A percentile compares a stretch with the other conserved stretches of the same genome.
Evolutionary conservation across 371 early-diverging fungal genomes (phyloP).

Genomic region (Actinomortierella wolfii): DNA sequence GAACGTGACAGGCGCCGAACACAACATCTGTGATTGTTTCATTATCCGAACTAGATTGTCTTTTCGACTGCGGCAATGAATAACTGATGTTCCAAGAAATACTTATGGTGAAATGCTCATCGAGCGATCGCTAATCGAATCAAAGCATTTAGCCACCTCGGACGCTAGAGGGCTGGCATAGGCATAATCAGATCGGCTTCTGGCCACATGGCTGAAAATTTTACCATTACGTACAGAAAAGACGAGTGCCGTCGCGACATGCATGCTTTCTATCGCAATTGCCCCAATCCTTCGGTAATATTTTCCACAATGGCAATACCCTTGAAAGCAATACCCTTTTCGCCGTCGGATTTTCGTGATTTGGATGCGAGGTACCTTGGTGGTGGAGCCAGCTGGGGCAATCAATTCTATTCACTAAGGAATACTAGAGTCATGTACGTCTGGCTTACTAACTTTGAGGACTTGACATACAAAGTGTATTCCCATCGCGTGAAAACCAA

Average conservation of each 20-base stretch:
- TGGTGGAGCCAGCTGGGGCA: constrained; percentile 31
- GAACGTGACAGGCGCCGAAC: too few relatives aligned
- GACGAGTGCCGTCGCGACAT: too few relatives aligned
- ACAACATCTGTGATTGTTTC: too few relatives aligned
- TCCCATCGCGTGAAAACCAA: constrained; percentile 21
- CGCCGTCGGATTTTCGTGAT: constrained; percentile 17
- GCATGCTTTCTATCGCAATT: too few relatives aligned
- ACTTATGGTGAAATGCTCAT: too few relatives aligned
- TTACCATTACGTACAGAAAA: constrained; percentile 8
- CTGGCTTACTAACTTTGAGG: constrained; percentile 19
- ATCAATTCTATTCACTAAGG: constrained; percentile 15
- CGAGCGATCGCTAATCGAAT: constrained; percentile 11
- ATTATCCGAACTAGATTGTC: too few relatives aligned
- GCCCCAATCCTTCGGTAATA: constrained; percentile 38
- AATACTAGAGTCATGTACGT: constrained; percentile 13
- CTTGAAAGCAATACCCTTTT: constrained; percentile 37
- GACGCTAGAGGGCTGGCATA: constrained; percentile 40
- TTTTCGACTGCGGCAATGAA: too few relatives aligned
- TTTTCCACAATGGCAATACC: constrained; percentile 41
- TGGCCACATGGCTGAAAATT: constrained; percentile 41
- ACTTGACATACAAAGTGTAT: constrained; percentile 19
- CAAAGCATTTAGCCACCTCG: constrained; percentile 46
- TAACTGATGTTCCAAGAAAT: too few relatives aligned
- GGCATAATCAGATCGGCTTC: constrained; percentile 30
- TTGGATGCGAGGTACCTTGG: constrained; percentile 39